Evolutionary conservation across 1,284 basidiomycete genomes (phyloP).

Genomic region (Butyriboletus appendiculatus): DNA sequence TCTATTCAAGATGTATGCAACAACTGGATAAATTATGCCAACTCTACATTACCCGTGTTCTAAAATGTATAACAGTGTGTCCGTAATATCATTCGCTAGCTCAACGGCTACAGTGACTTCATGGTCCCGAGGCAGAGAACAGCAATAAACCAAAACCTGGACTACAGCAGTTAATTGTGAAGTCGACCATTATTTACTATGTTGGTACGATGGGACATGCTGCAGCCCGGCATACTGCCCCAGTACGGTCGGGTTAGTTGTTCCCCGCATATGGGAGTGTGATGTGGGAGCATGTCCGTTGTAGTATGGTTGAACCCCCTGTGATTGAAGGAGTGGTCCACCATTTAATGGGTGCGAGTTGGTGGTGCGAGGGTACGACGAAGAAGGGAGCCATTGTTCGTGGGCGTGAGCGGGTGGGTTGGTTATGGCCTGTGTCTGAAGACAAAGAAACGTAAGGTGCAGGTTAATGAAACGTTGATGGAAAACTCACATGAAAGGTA

Average conservation of each 20-base stretch:
- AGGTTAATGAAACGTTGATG: background rate
- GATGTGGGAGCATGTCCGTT: conserved; percentile 26
- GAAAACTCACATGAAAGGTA: conserved; percentile 23
- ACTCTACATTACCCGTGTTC: conserved; percentile 30
- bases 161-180: background rate
- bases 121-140: conserved; percentile 1
- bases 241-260: conserved; percentile 16
- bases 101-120: background rate
- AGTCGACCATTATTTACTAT: conserved; percentile 25
- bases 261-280: conserved; percentile 33
- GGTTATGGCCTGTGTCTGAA: conserved; percentile 20
- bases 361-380: conserved; percentile 28
- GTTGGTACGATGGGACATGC: conserved; percentile 34
- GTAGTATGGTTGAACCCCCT: conserved; percentile 32
- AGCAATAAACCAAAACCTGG: conserved; percentile 14
- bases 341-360: conserved; percentile 25
- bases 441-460: background rate
- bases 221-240: conserved; percentile 33
- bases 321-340: conserved; percentile 16
- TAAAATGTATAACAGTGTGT: conserved; percentile 27
- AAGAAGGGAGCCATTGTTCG: conserved; percentile 30
- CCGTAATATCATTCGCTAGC: conserved; percentile 11
- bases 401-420: conserved; percentile 19
- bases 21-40: conserved; percentile 55
- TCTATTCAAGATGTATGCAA: conserved; percentile 76